Evolutionary conservation across 2,329 filamentous ascomycete genomes (phyloP), one percentile per base, ranked within the genome.

Genomic region (Colletotrichum echinochloae): DNA sequence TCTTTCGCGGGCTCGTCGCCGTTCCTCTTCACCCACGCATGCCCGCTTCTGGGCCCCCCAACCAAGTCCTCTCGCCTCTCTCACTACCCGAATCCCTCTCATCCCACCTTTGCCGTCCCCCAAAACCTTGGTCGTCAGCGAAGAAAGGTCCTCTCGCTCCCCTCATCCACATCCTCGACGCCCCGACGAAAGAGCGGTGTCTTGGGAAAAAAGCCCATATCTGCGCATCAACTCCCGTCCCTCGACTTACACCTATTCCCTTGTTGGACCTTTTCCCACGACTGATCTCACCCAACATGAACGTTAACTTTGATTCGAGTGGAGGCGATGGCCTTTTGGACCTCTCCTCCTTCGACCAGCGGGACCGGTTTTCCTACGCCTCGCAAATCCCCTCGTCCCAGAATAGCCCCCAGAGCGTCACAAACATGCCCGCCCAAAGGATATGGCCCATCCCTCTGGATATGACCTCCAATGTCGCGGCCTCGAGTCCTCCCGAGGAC

Each of bases 301-400:
- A 85, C 81, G 86, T 87, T 83, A 87, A 90, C 78, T 91, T 88
- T 83, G 86, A 86, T 81, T 78, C 82, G 79, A 83, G 83, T 78
- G 84, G 84, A 81, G 85, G 84, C 80, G 88, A 90, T 80, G 87
- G 84, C 78, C 85, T 91, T 78, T 78, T 91, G 78, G 88, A 90
- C 78, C 83, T 90, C 78, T 85, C 82, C 75, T 71, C 68, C n/a
- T 90, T 86, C 81, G 87, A 90, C 79, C 85, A 85, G 77, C 84
- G 86, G 81, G 84, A 88, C 75, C 85, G 85, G 78, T 88, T 88
- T 77, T 84, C 86, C 73, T 84, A 83, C 80, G 83, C 82, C 62
- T 83, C 83, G 79, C 75, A 81, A 79, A 73, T 81, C 80, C 69
- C 70, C 46, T 73, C 72, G 20, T 69, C 70, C 63, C 70, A 73